These are phyloP conservation scores for Endothia cerciana DNA, from an alignment of 2,329 filamentous ascomycete genomes.

Conservation along the genomic window DNA sequence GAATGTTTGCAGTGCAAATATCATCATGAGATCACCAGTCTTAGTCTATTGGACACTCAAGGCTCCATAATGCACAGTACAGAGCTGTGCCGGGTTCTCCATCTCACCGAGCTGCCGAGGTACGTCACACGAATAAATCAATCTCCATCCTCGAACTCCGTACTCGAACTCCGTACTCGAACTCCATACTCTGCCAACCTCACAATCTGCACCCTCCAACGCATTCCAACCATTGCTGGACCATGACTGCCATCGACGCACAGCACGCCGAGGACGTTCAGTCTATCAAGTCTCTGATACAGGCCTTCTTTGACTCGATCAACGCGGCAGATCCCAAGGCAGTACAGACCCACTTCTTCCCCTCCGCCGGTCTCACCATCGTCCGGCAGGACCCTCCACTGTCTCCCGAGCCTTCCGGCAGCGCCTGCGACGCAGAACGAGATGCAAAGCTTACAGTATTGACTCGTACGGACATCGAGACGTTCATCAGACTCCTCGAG, in stretches of 20 bases:
- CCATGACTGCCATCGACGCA: conserved; percentile 22
- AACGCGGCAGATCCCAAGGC: conserved; percentile 25
- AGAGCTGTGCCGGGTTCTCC: not conserved
- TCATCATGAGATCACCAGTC: not conserved
- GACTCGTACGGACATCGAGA: conserved; percentile 24
- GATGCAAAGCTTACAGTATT: conserved; percentile 23
- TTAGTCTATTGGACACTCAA: not conserved
- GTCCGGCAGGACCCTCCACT: conserved; percentile 26
- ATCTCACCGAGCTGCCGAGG: conserved; percentile 3
- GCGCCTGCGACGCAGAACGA: not conserved
- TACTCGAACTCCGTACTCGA: not conserved
- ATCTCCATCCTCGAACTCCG: not conserved
- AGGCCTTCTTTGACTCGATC: conserved; percentile 27
- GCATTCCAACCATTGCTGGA: not conserved
- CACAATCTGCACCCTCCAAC: not conserved
- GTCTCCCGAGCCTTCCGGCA: not conserved
- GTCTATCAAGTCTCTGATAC: conserved; percentile 28
- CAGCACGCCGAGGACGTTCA: conserved; percentile 15
- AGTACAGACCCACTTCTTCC: conserved; percentile 21
- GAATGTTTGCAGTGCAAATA: too few species aligned
- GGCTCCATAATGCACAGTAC: too few species aligned
- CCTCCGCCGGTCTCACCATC: conserved; percentile 22
- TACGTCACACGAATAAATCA: not conserved
- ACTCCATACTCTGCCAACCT: not conserved
- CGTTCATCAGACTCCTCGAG: conserved; percentile 26